Evolutionary conservation across 108 stramenopile genomes (phyloP), one percentile per base, ranked within the genome.

Genomic region (Seminavis robusta): DNA sequence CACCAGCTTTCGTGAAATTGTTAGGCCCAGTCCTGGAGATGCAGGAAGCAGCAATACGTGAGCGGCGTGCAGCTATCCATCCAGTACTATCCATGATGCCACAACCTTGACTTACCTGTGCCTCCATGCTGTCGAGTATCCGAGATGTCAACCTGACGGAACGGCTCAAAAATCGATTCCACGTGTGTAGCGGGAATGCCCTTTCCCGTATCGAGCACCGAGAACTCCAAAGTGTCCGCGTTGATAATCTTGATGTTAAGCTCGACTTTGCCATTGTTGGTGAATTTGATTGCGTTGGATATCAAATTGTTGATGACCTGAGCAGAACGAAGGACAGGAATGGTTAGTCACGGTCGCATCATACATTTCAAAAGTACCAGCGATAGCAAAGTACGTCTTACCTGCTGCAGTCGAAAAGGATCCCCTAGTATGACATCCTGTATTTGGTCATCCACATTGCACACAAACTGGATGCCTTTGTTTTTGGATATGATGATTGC

Each of bases 221-320:
- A 26, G 52, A 53, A 53, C 23, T 38, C 6, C 25, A 53, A 34
- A 8, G 5, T 38, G 34, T 20, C 6, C 6, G 25, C 23, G 8
- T 27, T 13, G 25, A 49, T 26, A 27, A 27, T 28, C 24, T 49
- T 27, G 21, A 24, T 28, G 23, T 15, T 20, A 23, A 8, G 21
- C 5, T 23, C 29, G 3, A 28, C 26, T 13, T 24, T 27, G 25
- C 47, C 65, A 6, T 32, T 11, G 15, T 53, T 54, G 25, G 72
- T 67, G 6, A 73, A 73, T 39, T 73, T 73, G 66, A 67, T 34
- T 3, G 66, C 72, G 28, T 69, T 69, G 40, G 55, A 53, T 24
- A 69, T 21, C n/a, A 65, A 27, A 38, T 69, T 69, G 30, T 39
- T 49, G 23, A 75, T 24, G 25, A 69, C 63, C 59, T 79, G 73